Conservation (phyloP, 805 yeast species). For the Dipodascus geniculatus region DNA sequence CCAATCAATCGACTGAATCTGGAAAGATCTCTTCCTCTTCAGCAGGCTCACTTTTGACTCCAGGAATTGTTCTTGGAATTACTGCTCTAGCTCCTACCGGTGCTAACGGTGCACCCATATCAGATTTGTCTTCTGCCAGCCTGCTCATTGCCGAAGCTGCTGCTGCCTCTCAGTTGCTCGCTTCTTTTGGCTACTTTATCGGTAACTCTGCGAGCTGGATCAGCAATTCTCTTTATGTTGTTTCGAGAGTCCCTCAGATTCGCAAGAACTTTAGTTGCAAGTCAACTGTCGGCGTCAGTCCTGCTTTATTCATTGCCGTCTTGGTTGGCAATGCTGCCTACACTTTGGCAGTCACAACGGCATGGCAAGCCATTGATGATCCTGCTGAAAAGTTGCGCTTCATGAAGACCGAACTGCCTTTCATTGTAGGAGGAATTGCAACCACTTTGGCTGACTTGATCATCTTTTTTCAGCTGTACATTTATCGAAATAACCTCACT, state of each 20-base stretch:
- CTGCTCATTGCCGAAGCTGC: neutral
- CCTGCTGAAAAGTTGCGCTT: constrained; percentile 14
- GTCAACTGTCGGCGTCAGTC: constrained; percentile 31
- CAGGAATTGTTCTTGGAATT: constrained; percentile 4
- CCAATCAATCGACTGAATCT: neutral
- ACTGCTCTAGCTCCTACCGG: constrained; percentile 5
- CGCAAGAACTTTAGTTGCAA: constrained; percentile 25
- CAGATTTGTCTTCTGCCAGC: neutral
- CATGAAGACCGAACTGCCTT: constrained; percentile 21
- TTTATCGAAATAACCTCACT: constrained; percentile 5
- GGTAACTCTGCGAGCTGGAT: constrained; percentile 11
- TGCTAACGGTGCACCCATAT: constrained; percentile 2
- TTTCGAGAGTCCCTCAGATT: constrained; percentile 31
- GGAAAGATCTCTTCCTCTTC: neutral
- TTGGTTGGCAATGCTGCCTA: constrained; percentile 19
- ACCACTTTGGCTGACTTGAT: constrained; percentile 18
- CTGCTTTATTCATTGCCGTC: constrained; percentile 21
- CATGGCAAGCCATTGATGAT: constrained; percentile 13
- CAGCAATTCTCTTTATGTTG: constrained; percentile 16
- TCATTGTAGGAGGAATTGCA: constrained; percentile 18
- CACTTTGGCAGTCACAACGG: constrained; percentile 18
- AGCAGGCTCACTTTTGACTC: constrained; percentile 3
- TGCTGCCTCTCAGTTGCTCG: neutral
- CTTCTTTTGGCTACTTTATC: constrained; percentile 4
- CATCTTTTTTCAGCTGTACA: constrained; percentile 18